Evolutionary conservation across 176 grass and related monocot genomes (phyloP).

Genomic region (Oryza meridionalis): DNA sequence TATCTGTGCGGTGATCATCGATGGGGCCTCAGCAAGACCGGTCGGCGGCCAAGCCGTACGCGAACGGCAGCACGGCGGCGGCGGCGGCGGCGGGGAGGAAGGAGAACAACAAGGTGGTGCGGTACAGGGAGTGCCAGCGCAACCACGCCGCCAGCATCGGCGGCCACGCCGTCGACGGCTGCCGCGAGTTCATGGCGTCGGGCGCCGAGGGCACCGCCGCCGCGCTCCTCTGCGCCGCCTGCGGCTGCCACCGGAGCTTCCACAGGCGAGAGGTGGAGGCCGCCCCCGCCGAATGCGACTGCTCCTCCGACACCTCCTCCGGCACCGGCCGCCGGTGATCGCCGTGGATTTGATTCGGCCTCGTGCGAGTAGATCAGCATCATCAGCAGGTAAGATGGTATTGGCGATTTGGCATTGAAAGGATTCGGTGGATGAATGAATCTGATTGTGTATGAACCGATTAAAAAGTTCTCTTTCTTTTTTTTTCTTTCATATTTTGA

Average conservation of each 20-base stretch:
- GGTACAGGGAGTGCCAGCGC: slow-evolving; percentile 64
- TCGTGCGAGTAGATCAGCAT: background rate
- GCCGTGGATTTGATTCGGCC: background rate
- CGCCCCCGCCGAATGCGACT: slow-evolving; percentile 22
- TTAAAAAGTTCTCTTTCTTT: background rate
- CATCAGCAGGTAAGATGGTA: slow-evolving; percentile 13
- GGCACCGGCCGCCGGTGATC: background rate
- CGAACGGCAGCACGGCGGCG: slow-evolving; percentile 48
- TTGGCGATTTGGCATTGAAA: background rate
- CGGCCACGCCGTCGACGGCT: slow-evolving; percentile 67
- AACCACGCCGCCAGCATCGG: slow-evolving; percentile 73
- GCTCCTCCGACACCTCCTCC: slow-evolving; percentile 37
- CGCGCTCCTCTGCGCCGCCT: slow-evolving; percentile 62
- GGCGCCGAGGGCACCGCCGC: slow-evolving; percentile 43
- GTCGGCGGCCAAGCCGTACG: slow-evolving; percentile 23
- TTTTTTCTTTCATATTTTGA: background rate
- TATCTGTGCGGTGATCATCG: too few relatives aligned
- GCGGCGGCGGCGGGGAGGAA: slow-evolving; percentile 1
- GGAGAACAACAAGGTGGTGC: slow-evolving; percentile 51
- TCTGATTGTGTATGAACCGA: slow-evolving; percentile 11
- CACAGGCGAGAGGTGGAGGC: slow-evolving; percentile 62
- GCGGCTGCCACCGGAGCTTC: slow-evolving; percentile 79
- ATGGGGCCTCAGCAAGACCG: slow-evolving; percentile 65
- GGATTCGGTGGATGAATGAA: slow-evolving; percentile 32
- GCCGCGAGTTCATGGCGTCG: slow-evolving; percentile 73